Evolutionary conservation across 352 stramenopile genomes (phyloP), one percentile per base, ranked within the genome.

Genomic region (Phytophthora constricta): DNA sequence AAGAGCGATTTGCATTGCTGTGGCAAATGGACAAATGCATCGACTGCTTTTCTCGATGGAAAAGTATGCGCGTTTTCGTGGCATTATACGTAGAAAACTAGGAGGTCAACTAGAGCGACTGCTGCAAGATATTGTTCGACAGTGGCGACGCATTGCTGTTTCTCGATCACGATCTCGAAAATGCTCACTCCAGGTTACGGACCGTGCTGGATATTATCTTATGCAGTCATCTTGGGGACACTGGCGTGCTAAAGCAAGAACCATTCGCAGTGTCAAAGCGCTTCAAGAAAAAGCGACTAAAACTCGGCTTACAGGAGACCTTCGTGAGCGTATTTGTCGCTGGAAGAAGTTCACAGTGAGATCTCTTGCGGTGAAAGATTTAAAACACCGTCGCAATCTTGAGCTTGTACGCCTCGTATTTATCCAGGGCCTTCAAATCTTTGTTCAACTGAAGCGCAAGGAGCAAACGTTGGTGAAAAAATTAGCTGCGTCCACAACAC

Each of bases 1-100:
- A 76, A 46, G 20, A 65, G 5, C 65, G 75, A 3, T 77, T 88
- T 49, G 48, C 17, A 0, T 17, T 74, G 11, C 25, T 86, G 26
- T 83, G 69, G 61, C 53, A 59, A 28, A 47, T 49, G 9, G 54
- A 83, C 19, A 41, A 66, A 7, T 37, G 49, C 4, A 57, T 28
- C 34, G 41, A 27, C 5, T 50, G 3, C 20, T 78, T 74, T 42
- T 16, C 43, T 14, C 28, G 39, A 2, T 81, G 70, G 74, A 77
- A 50, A 28, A 26, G 43, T 75, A 52, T 19, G 19, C 54, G 14
- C 28, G 9, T 4, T 43, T 70, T 16, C 42, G 46, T 22, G 33
- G 39, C 1, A 43, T 75, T 8, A 25, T 65, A 22, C 41, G 34
- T 13, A 52, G 20, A 28, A 54, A 70, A 28, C 25, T 66, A 0